A percentile compares a stretch with the other conserved stretches of the same genome.
Conservation (phyloP, 495 filamentous ascomycete genomes). For the Penicillium macrosclerotiorum region DNA sequence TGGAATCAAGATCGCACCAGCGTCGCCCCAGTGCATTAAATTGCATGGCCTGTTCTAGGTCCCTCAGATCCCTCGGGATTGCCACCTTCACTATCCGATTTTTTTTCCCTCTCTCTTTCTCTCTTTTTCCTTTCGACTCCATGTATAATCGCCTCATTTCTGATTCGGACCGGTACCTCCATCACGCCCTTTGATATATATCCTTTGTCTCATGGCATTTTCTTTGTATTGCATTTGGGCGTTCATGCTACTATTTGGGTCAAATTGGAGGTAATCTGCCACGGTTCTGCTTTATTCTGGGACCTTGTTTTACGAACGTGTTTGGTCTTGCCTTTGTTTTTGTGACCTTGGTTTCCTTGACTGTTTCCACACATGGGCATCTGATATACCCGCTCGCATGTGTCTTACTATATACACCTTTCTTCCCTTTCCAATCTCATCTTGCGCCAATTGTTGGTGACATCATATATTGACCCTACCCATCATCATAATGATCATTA, state of each 20-base stretch:
- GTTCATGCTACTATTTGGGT: neutral
- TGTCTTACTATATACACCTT: neutral
- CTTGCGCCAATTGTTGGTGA: neutral
- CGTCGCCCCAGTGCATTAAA: constrained; percentile 39
- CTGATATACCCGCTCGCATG: constrained; percentile 7
- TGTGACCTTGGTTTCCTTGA: neutral
- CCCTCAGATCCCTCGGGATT: too few relatives aligned
- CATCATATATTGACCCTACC: too few relatives aligned
- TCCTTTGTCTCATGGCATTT: neutral
- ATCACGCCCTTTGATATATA: too few relatives aligned
- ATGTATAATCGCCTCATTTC: constrained; percentile 3
- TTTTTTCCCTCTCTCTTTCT: too few relatives aligned
- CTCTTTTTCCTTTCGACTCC: constrained; percentile 6
- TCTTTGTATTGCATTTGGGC: constrained; percentile 8
- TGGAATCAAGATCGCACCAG: constrained; percentile 35
- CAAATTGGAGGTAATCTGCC: neutral
- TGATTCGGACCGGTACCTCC: neutral
- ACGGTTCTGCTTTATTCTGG: neutral
- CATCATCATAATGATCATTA: too few relatives aligned
- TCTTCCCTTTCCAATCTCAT: neutral
- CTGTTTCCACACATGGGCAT: neutral
- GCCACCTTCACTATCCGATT: constrained; percentile 8
- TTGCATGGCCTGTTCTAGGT: too few relatives aligned
- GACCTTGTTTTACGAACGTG: constrained; percentile 2
- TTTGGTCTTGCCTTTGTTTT: neutral